A percentile compares a stretch with the other conserved stretches of the same genome.
phyloP scores from a whole-genome alignment of 768 basidiomycete genomes.

The Rhizopogon salebrosus region DNA sequence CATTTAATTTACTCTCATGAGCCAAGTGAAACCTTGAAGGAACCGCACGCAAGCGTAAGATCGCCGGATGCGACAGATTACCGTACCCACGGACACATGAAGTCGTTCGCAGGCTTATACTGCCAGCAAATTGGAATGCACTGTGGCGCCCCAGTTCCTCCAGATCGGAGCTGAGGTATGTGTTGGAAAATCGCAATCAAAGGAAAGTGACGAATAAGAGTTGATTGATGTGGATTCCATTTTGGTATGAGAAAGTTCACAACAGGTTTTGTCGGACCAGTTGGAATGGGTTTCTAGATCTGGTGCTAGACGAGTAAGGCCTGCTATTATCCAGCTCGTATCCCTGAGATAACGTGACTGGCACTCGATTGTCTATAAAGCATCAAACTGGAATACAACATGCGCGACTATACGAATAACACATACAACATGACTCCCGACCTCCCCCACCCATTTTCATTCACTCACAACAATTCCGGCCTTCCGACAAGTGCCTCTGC shows the following conservation, averaged over 20 bases:
- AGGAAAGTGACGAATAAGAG: too few species aligned
- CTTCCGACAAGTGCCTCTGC: conserved; percentile 72
- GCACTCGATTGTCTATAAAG: background rate
- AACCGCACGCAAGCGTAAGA: background rate
- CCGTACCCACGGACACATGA: background rate
- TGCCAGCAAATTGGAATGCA: too few species aligned
- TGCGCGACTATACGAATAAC: background rate
- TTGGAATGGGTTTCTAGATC: too few species aligned
- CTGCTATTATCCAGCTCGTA: background rate
- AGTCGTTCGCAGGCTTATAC: background rate
- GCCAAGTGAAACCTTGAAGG: background rate
- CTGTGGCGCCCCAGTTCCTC: background rate
- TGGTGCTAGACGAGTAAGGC: too few species aligned
- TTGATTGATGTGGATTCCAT: too few species aligned
- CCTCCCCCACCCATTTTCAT: background rate
- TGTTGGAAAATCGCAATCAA: too few species aligned
- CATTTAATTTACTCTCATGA: background rate
- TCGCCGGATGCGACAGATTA: background rate
- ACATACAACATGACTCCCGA: background rate
- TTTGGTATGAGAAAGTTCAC: too few species aligned
- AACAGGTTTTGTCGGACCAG: too few species aligned
- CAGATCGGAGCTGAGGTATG: too few species aligned
- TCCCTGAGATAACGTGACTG: background rate
- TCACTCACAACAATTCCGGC: conserved; percentile 42
- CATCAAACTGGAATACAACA: background rate